Evolutionary conservation across 164 flowering plant genomes (phyloP), one percentile per base, ranked within the genome.

Genomic region (Aristolochia fimbriata): DNA sequence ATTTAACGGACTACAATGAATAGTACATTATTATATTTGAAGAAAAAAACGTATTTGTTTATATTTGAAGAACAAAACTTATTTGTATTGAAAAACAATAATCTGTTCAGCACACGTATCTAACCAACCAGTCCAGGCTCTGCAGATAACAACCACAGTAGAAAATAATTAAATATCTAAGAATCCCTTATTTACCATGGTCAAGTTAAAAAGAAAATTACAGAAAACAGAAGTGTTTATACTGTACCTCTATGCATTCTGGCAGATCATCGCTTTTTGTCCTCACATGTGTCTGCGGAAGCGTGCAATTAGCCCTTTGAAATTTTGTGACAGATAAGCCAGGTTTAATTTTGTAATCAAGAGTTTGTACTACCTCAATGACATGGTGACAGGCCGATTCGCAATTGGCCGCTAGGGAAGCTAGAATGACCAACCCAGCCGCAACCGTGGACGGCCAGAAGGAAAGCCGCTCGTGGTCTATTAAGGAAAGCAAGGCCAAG

Each of bases 361-460:
- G 57, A 8, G 7, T 23, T 55, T 14, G n/a, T 24, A 13, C 5
- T 80, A 92, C 97, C 87, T 84, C 73, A 59, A 75, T 80, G 41
- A 89, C 74, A 16, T 68, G 62, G 63, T 75, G 66, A 75, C 79
- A 77, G 33, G 91, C 68, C 54, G 70, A 61, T 59, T 83, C 71
- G 54, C 70, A 73, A 54, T 81, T 65, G 63, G 71, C 62, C 47
- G 85, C 81, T 6, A 78, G 53, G 63, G 79, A 78, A 62, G 91
- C 86, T 22, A 90, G 83, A 48, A 81, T 80, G 60, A 90, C 96
- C 21, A 93, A 58, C 1, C 80, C 83, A 58, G 99, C 99, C 65
- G 96, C 97, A 6, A 93, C 79, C 17, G 85, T 86, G 60, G 99
- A 88, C 16, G 96, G 97, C 95, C 95, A 84, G 68, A 58, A 85